Conservation (phyloP, 495 filamentous ascomycete species). For the Melanomma pulvis-pyrius region DNA sequence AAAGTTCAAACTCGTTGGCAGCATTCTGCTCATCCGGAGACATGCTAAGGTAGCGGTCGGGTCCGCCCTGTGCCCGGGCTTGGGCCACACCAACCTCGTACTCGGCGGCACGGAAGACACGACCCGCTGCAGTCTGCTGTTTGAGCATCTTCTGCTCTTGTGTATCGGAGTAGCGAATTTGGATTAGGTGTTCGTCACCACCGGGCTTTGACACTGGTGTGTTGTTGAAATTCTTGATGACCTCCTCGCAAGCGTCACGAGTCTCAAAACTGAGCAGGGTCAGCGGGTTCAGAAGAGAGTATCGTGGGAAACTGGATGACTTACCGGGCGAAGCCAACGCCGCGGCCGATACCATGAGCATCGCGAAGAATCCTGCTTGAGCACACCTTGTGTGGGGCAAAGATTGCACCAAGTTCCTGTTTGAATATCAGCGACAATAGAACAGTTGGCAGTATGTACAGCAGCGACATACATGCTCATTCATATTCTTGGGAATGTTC, state of each 20-base stretch:
- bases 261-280: slow-evolving; percentile 69
- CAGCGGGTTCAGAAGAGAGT: background rate
- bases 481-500: slow-evolving; percentile 87
- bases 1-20: slow-evolving; percentile 40
- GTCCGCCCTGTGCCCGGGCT: slow-evolving; percentile 50
- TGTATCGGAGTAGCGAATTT: slow-evolving; percentile 96
- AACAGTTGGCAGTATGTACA: background rate
- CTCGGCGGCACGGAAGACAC: slow-evolving; percentile 91
- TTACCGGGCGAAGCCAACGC: slow-evolving; percentile 96
- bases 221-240: slow-evolving; percentile 83
- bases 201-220: slow-evolving; percentile 58
- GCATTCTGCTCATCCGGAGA: slow-evolving; percentile 30
- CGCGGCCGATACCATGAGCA: slow-evolving; percentile 84
- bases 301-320: slow-evolving; percentile 28
- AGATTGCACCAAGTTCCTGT: slow-evolving; percentile 75
- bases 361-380: slow-evolving; percentile 94
- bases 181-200: slow-evolving; percentile 76
- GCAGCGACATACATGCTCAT: slow-evolving; percentile 70
- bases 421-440: slow-evolving; percentile 20
- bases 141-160: slow-evolving; percentile 95
- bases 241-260: slow-evolving; percentile 82
- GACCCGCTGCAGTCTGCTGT: slow-evolving; percentile 86
- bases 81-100: slow-evolving; percentile 69
- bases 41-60: slow-evolving; percentile 32
- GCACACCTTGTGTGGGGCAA: slow-evolving; percentile 78